Evolutionary conservation across 768 basidiomycete species (phyloP).

Genomic region (Phanerodontia chrysosporium): DNA sequence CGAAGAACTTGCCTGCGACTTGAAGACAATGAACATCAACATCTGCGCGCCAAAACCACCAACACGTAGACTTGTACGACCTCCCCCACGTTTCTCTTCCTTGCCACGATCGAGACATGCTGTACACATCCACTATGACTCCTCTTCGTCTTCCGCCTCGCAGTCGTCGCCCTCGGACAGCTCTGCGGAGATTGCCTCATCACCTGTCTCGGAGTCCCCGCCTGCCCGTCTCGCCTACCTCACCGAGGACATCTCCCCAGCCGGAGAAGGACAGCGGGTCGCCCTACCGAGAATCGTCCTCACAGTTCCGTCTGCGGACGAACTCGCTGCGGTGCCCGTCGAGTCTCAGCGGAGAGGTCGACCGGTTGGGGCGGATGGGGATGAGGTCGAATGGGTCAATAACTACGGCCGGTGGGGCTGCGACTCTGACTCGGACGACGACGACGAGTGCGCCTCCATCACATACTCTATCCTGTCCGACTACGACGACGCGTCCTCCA

Average conservation of each 20-base stretch:
- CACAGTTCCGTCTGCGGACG: conserved; percentile 2
- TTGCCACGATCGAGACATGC: not conserved
- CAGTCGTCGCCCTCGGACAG: not conserved
- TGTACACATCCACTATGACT: not conserved
- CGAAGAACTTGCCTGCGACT: conserved; percentile 2
- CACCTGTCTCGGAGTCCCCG: not conserved
- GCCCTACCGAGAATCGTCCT: not conserved
- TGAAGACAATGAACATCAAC: conserved; percentile 2
- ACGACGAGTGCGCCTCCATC: conserved; percentile 2
- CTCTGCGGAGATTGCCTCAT: not conserved
- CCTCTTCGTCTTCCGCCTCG: not conserved
- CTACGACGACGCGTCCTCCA: conserved; percentile 5
- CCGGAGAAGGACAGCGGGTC: not conserved
- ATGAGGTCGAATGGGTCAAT: conserved; percentile 11
- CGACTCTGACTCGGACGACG: not conserved
- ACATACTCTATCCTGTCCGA: not conserved
- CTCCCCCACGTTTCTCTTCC: not conserved
- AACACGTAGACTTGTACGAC: not conserved
- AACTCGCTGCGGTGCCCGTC: not conserved
- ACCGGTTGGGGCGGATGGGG: conserved; percentile 4
- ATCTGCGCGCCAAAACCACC: not conserved
- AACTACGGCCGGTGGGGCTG: conserved; percentile 10
- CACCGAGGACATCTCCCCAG: not conserved
- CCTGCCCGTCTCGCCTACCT: not conserved
- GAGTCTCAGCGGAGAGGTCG: not conserved